Evolutionary conservation across 495 filamentous ascomycete genomes (phyloP), one percentile per base, ranked within the genome.

Genomic region (Barbatosphaeria neglecta): DNA sequence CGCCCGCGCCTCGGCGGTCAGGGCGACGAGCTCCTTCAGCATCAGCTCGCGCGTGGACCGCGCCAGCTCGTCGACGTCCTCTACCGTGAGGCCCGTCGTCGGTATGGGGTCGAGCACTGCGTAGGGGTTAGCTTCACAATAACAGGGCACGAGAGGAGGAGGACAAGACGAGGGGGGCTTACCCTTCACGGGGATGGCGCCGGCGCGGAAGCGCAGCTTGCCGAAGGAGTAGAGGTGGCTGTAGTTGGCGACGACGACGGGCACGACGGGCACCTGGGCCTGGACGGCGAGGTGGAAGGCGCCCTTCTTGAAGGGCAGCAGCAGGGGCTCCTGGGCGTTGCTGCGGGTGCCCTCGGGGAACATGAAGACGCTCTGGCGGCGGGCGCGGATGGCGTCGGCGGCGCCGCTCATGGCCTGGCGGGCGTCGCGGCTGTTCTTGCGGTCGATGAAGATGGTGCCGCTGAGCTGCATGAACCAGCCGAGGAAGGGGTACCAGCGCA

Each of bases 281-380:
- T 96, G 84, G 6, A 99, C 79, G 18, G 92, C 92, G 10, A 98
- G 70, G 62, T 97, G 92, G 67, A 97, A 99, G 31, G 92, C 92
- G 48, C 92, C 92, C 70, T 97, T 97, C 70, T 99, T 98, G 70
- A 97, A 99, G 6, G 85, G 80, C 45, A 96, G 67, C 56, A 99
- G 65, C 43, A 74, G 79, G 6, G 92, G 83, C 41, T 86, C 79
- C 52, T 81, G 77, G 41, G 82, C 76, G 69, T 99, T 95, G 52
- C 85, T 90, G 42, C 92, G 74, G 6, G 92, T 99, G 13, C 92
- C 92, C 67, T 98, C 92, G 31, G 86, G 83, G 62, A 92, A 92
- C 61, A 96, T 94, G 64, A 84, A 95, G 27, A 97, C 89, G 61
- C 80, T 87, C 71, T 97, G 90, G 49, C 75, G 74, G 52, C 83